Evolutionary conservation across 78 protist species (phyloP).

Genomic region (slime mould (Dictyostelium discoideum)): dicty_2.7 NC_007088.5:3154001-3154500

Average conservation of each 20-base stretch:
- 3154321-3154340: neutral
- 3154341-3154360: neutral
- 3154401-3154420: slow-evolving; percentile 11
- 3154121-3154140: too few species aligned
- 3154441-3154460: too few species aligned
- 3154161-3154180: neutral
- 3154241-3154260: slow-evolving; percentile 63
- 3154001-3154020: neutral
- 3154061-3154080: too few species aligned
- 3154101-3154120: too few species aligned
- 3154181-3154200: slow-evolving; percentile 76
- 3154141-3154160: neutral
- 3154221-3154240: slow-evolving; percentile 53
- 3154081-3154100: neutral
- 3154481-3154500: too few species aligned
- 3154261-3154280: slow-evolving; percentile 40
- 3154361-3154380: slow-evolving; percentile 6
- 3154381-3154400: slow-evolving; percentile 52
- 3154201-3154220: slow-evolving; percentile 49
- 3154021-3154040: neutral
- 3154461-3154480: too few species aligned
- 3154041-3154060: neutral
- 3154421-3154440: neutral
- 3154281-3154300: slow-evolving; percentile 62
- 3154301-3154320: slow-evolving; percentile 30